Conservation (phyloP, 495 filamentous ascomycete genomes). For the Sordaria brevicollis region DNA sequence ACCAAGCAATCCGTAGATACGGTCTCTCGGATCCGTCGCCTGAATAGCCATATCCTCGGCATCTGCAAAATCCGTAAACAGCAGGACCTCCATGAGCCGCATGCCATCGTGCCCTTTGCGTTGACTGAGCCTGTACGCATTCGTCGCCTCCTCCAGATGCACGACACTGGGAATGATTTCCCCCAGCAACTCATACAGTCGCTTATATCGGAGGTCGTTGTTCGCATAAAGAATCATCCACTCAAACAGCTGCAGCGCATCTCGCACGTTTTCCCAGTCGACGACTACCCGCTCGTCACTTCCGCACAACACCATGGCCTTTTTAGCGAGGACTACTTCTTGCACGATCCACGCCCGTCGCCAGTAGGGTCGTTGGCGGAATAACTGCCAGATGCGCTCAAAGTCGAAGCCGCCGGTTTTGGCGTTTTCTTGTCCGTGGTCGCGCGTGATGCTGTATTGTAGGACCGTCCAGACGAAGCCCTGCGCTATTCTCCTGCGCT, state of each 20-base stretch:
- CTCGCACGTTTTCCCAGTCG: constrained; percentile 4
- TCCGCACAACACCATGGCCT: background rate
- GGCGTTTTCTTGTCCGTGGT: background rate
- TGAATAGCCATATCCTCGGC: background rate
- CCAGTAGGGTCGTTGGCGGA: constrained; percentile 2
- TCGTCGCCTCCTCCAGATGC: background rate
- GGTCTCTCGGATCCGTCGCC: constrained; percentile 9
- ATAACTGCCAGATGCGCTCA: background rate
- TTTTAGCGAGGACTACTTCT: constrained; percentile 8
- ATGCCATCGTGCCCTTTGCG: background rate
- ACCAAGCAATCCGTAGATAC: constrained; percentile 14
- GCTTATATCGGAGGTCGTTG: background rate
- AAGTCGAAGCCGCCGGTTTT: background rate
- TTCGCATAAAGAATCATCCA: background rate
- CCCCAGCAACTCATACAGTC: constrained; percentile 2
- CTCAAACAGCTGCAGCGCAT: background rate
- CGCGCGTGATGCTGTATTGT: background rate
- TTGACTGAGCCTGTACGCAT: background rate
- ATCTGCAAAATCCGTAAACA: background rate
- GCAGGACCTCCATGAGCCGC: constrained; percentile 1
- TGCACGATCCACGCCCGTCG: constrained; percentile 13
- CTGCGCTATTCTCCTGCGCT: background rate
- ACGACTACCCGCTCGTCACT: background rate
- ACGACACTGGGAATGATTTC: background rate
- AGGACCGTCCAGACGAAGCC: background rate